phyloP scores from a whole-genome alignment of 345 rosid species.

The Gossypium stocksii region DNA sequence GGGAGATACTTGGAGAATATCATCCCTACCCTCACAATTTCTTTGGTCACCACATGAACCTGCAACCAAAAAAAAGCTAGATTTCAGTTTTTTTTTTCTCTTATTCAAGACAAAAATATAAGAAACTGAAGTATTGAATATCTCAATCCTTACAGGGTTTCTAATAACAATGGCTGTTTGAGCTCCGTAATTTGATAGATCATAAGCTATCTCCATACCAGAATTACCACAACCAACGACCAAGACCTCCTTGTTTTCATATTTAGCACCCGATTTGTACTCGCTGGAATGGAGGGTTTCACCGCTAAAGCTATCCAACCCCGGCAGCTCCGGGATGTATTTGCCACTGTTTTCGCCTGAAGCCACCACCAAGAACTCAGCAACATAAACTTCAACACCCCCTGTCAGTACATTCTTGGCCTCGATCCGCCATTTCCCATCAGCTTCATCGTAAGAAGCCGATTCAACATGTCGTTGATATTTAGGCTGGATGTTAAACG shows the following conservation, averaged over 20 bases:
- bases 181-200: neutral
- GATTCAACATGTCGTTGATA: constrained; percentile 30
- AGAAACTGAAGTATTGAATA: neutral
- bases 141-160: constrained; percentile 5
- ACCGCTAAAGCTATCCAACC: constrained; percentile 12
- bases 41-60: constrained; percentile 37
- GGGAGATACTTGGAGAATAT: constrained; percentile 19
- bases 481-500: constrained; percentile 27
- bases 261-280: constrained; percentile 2
- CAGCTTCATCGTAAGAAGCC: constrained; percentile 15
- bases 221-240: constrained; percentile 22
- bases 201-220: constrained; percentile 21
- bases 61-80: neutral
- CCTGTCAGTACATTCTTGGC: constrained; percentile 12
- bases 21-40: constrained; percentile 32
- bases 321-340: constrained; percentile 4
- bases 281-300: constrained; percentile 4
- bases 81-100: neutral
- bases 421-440: constrained; percentile 32
- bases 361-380: constrained; percentile 21
- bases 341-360: constrained; percentile 9
- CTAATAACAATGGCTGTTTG: constrained; percentile 1
- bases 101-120: neutral
- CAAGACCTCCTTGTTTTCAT: constrained; percentile 10
- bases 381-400: constrained; percentile 11